Percentiles rank a stretch among this genome's conserved stretches.
These are phyloP conservation scores for Cladosporium halotolerans DNA, from an alignment of 2,329 filamentous ascomycete species.

Conservation along the genomic window DNA sequence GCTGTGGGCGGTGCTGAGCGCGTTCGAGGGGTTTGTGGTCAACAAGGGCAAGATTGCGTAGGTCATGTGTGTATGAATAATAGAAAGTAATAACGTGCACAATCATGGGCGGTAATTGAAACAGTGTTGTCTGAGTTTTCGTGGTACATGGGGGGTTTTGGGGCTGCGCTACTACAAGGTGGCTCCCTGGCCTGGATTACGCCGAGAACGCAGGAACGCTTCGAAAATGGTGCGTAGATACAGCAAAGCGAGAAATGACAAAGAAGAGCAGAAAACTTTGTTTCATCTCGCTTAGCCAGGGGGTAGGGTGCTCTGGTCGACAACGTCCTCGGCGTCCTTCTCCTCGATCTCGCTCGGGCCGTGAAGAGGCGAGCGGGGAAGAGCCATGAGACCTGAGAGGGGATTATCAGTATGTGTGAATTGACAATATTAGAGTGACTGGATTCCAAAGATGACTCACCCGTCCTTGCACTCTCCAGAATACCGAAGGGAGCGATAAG, in stretches of 20 bases:
- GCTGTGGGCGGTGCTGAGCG: conserved; percentile 78
- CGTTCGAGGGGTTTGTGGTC: conserved; percentile 83
- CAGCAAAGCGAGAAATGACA: not conserved
- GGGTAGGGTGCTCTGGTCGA: conserved; percentile 88
- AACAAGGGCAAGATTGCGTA: conserved; percentile 71
- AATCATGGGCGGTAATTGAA: not conserved
- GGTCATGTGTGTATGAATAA: not conserved
- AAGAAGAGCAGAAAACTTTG: not conserved
- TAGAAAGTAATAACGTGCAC: not conserved
- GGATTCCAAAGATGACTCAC: conserved; percentile 29
- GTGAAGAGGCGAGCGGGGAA: conserved; percentile 84
- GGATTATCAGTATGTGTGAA: conserved; percentile 14
- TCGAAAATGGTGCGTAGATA: not conserved
- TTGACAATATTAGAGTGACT: not conserved
- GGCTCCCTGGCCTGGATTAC: not conserved
- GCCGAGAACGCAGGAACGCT: conserved; percentile 8
- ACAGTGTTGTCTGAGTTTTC: not conserved
- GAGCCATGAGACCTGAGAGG: conserved; percentile 73
- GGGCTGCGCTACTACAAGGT: not conserved
- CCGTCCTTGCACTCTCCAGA: conserved; percentile 88
- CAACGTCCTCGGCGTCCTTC: conserved; percentile 90
- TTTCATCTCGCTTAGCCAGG: conserved; percentile 58
- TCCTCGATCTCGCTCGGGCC: conserved; percentile 64
- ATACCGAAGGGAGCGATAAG: conserved; percentile 91
- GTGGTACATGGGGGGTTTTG: not conserved